Base-by-base conservation (phyloP, 495 filamentous ascomycete genomes). In the Sporormia fimetaria region DNA sequence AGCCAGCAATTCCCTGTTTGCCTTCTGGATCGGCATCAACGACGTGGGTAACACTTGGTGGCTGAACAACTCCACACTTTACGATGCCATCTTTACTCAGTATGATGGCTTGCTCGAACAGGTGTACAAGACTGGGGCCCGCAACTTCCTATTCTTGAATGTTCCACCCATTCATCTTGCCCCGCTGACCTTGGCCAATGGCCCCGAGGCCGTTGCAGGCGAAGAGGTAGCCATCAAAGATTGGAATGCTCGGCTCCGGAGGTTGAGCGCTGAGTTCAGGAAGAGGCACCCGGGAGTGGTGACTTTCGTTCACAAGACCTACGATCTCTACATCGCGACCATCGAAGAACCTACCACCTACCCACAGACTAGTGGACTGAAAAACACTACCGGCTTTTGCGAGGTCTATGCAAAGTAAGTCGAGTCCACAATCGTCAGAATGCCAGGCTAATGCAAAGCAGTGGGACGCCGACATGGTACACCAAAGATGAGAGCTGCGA, bases 1-100 rank as follows among this genome's bases (percentile, higher is more conserved):
- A 8, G 38, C 40, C 14, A 20, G n/a, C n/a, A 27, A 48, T 35
- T 64, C 71, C 2, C 64, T 87, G 20, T 82, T 83, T 57, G 71
- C 70, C 2, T 62, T 82, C 29, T 90, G 77, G 69, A 78, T 87
- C 37, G 82, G 83, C 23, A 76, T 90, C 46, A 90, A 90, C 45
- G 83, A 90, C 48, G 68, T 86, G 9, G 78, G 79, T 1, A 78
- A 78, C 53, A 67, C 66, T 15, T 83, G 73, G 58, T 69, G 59
- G 43, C 51, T 61, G n/a, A 57, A 63, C 31, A 64, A 34, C 46
- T 51, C 16, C 44, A 68, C 28, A 54, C 59, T 83, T 36, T 65
- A 74, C 18, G 59, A 58, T 5, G 55, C 52, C 20, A 67, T 83
- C n/a, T 72, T 80, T 55, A 60, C 65, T 11, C 67, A 67, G 27